phyloP scores from a whole-genome alignment of 108 stramenopile genomes.

The Discostella pseudostelligera region DNA sequence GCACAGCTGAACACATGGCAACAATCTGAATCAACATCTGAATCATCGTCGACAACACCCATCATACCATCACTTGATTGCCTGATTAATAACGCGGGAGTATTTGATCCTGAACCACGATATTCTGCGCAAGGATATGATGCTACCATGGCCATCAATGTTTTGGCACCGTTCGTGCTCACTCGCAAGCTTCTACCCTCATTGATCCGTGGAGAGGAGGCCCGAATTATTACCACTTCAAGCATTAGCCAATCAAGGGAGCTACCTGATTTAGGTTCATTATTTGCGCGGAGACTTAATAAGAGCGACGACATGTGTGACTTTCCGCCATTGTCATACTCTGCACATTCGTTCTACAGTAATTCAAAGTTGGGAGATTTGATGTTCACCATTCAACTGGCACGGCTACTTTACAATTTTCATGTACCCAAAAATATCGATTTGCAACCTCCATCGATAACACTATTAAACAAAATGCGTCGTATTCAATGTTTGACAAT shows the following conservation, averaged over 20 bases:
- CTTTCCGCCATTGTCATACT: constrained; percentile 52
- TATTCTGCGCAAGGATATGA: constrained; percentile 61
- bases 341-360: constrained; percentile 78
- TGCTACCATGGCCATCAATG: constrained; percentile 81
- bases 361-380: constrained; percentile 76
- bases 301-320: constrained; percentile 26
- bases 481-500: constrained; percentile 63
- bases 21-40: background rate
- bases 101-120: constrained; percentile 50
- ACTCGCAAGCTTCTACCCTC: constrained; percentile 64
- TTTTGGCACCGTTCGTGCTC: constrained; percentile 85
- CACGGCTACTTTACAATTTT: constrained; percentile 44
- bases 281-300: constrained; percentile 19
- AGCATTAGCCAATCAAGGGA: constrained; percentile 59
- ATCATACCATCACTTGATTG: constrained; percentile 47
- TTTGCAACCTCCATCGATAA: constrained; percentile 20
- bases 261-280: constrained; percentile 46
- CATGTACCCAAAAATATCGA: constrained; percentile 2
- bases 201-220: constrained; percentile 47
- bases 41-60: background rate
- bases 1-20: constrained; percentile 18
- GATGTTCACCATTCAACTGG: constrained; percentile 68
- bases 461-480: constrained; percentile 17
- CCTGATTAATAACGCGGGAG: constrained; percentile 90
- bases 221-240: constrained; percentile 67